These are phyloP conservation scores for Salix brachista DNA, from an alignment of 345 rosid genomes.

Conservation along the genomic window DNA sequence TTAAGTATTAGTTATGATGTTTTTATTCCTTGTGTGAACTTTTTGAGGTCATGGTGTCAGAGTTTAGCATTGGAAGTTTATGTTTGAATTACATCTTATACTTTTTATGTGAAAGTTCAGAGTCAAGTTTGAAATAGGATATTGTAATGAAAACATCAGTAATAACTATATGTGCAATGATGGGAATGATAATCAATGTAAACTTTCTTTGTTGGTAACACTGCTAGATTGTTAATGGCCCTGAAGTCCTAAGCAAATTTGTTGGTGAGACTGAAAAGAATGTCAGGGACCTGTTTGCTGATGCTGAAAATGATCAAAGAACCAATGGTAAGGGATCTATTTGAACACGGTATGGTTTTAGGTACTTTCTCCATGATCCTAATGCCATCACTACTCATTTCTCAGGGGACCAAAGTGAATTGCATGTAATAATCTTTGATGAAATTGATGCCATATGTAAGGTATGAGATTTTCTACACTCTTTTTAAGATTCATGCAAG, in stretches of 20 bases:
- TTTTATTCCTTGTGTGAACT: background rate
- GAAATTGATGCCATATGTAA: constrained; percentile 99
- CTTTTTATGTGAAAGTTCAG: background rate
- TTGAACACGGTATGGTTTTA: background rate
- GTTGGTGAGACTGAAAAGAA: constrained; percentile 99
- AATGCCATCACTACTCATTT: constrained; percentile 16
- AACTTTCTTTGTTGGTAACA: constrained; percentile 24
- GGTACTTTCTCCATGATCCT: background rate
- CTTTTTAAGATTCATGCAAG: background rate
- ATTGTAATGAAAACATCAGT: background rate
- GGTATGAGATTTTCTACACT: constrained; percentile 41
- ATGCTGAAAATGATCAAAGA: constrained; percentile 96
- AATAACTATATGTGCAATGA: background rate
- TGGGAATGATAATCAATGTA: background rate
- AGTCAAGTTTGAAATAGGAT: background rate
- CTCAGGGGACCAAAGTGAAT: constrained; percentile 90
- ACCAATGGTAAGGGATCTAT: constrained; percentile 49
- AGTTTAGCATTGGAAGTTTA: background rate
- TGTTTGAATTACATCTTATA: background rate
- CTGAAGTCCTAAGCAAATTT: constrained; percentile 95
- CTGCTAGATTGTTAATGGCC: constrained; percentile 86
- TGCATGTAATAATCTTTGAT: constrained; percentile 96
- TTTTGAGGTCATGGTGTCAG: background rate
- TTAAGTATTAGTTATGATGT: background rate
- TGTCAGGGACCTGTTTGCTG: constrained; percentile 90